phyloP scores from a whole-genome alignment of 345 rosid genomes.

The Mallotus nudiflorus region DNA sequence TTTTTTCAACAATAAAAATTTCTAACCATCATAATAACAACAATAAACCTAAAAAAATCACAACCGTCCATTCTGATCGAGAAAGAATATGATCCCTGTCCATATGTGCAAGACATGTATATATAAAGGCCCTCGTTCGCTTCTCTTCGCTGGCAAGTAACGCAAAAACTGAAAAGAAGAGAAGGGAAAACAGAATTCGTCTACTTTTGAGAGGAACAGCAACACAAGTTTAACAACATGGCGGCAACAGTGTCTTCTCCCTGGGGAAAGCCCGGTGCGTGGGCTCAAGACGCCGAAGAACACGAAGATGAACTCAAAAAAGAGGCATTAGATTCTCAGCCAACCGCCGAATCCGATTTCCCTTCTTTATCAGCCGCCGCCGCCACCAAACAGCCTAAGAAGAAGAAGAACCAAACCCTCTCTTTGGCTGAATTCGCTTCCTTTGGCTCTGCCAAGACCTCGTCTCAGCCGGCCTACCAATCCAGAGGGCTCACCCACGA shows the following conservation, averaged over 20 bases:
- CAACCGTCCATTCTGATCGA: conserved; percentile 5
- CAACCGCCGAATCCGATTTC: conserved; percentile 45
- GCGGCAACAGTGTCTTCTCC: conserved; percentile 85
- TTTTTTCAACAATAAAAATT: too few relatives aligned
- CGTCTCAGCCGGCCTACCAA: conserved; percentile 21
- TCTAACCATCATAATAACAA: too few relatives aligned
- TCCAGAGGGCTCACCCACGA: conserved; percentile 47
- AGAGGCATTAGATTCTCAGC: conserved; percentile 30
- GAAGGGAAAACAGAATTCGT: background rate
- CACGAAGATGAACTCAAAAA: conserved; percentile 68
- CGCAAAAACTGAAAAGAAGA: conserved; percentile 33
- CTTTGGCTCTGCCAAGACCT: conserved; percentile 31
- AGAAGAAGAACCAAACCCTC: conserved; percentile 64
- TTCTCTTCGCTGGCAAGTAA: conserved; percentile 26
- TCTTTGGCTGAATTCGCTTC: conserved; percentile 62
- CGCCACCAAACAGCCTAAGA: conserved; percentile 71
- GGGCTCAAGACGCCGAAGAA: conserved; percentile 92
- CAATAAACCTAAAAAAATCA: too few relatives aligned
- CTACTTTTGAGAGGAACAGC: conserved; percentile 3
- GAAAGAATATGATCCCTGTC: background rate
- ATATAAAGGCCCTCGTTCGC: background rate
- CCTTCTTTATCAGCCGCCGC: conserved; percentile 71
- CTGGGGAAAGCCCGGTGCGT: conserved; percentile 93
- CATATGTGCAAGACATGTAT: too few relatives aligned
- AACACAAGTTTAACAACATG: conserved; percentile 30